Conservation (phyloP, 169 alveolate genomes). For the Plasmodium sp. region DNA sequence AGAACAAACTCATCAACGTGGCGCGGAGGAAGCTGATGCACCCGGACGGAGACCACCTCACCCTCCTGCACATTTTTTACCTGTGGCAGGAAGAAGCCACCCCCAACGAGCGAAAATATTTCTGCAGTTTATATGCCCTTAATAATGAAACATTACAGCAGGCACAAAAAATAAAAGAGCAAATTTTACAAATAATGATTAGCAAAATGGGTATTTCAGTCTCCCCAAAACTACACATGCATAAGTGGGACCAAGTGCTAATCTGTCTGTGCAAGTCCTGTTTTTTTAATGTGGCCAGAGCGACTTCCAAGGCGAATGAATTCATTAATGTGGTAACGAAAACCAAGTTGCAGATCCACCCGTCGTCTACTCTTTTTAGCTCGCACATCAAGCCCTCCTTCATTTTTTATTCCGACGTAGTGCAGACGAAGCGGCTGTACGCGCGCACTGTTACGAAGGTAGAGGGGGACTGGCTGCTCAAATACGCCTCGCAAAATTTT, state of each 20-base stretch:
- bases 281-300: slow-evolving; percentile 78
- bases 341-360: slow-evolving; percentile 81
- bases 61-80: slow-evolving; percentile 91
- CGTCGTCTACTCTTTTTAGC: slow-evolving; percentile 82
- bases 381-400: slow-evolving; percentile 82
- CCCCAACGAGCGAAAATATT: slow-evolving; percentile 83
- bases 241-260: slow-evolving; percentile 66
- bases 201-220: slow-evolving; percentile 5
- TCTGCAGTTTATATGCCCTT: slow-evolving; percentile 86
- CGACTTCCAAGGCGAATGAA: slow-evolving; percentile 55
- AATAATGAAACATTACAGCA: slow-evolving; percentile 85
- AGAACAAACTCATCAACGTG: slow-evolving; percentile 90
- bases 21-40: slow-evolving; percentile 94
- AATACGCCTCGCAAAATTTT: slow-evolving; percentile 23
- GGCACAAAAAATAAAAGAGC: slow-evolving; percentile 75
- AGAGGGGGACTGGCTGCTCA: slow-evolving; percentile 75
- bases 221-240: slow-evolving; percentile 54
- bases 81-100: slow-evolving; percentile 80
- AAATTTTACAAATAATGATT: slow-evolving; percentile 40
- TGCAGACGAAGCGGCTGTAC: slow-evolving; percentile 90
- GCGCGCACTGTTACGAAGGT: slow-evolving; percentile 86
- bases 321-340: slow-evolving; percentile 49
- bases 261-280: slow-evolving; percentile 82
- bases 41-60: slow-evolving; percentile 97
- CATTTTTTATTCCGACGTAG: slow-evolving; percentile 90